These are phyloP conservation scores for Linnemannia exigua DNA, from an alignment of 192 early-diverging fungal genomes.

Conservation along the genomic window DNA sequence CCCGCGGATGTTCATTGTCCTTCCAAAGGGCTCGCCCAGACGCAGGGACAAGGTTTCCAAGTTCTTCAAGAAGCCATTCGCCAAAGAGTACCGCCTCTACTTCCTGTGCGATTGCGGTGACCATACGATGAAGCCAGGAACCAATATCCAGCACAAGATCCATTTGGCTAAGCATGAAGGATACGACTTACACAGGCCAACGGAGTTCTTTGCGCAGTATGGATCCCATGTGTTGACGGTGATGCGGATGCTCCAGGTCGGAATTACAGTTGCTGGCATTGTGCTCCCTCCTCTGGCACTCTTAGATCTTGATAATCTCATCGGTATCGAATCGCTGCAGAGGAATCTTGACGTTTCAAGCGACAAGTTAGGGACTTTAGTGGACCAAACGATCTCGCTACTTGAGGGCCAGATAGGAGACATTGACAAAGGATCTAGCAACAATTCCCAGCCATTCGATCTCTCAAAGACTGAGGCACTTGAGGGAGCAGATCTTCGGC, in stretches of 20 bases:
- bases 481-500: conserved; percentile 22
- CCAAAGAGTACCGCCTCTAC: too few species aligned
- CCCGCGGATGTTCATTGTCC: neutral
- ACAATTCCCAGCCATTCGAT: neutral
- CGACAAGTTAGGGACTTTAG: too few species aligned
- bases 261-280: neutral
- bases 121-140: neutral
- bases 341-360: too few species aligned
- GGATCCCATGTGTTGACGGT: conserved; percentile 22
- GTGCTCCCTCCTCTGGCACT: neutral
- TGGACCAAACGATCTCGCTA: conserved; percentile 21
- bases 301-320: neutral
- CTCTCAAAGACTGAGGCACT: neutral
- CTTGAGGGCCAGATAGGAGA: too few species aligned
- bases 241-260: conserved; percentile 22
- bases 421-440: too few species aligned
- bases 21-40: neutral
- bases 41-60: neutral
- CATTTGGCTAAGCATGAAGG: conserved; percentile 30
- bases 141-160: neutral
- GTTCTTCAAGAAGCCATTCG: neutral
- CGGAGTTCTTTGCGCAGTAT: conserved; percentile 33
- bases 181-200: conserved; percentile 9
- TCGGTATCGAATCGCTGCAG: too few species aligned
- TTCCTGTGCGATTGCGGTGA: conserved; percentile 27